Evolutionary conservation across 495 filamentous ascomycete species (phyloP).

Genomic region (Astrothelium subdiscretum): DNA sequence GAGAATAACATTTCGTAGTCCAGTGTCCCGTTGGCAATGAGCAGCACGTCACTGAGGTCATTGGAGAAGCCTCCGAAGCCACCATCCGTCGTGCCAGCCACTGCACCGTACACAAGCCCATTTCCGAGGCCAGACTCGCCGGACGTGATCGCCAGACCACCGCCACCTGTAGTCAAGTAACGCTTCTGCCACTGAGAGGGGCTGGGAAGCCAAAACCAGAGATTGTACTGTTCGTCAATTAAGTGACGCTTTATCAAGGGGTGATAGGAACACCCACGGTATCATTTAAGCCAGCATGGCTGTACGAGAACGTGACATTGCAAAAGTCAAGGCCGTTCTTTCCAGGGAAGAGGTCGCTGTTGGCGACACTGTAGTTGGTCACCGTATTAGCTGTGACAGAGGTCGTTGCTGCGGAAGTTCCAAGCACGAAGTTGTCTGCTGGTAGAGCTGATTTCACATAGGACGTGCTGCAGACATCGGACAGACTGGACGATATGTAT

Average conservation of each 20-base stretch:
- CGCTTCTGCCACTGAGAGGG: constrained; percentile 33
- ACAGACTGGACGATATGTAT: too few species aligned
- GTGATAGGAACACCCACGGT: background rate
- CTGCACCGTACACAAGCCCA: constrained; percentile 36
- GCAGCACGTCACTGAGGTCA: constrained; percentile 24
- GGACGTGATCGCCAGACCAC: constrained; percentile 36
- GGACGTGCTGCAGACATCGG: too few species aligned
- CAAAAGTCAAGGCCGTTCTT: background rate
- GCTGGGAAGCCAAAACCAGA: constrained; percentile 32
- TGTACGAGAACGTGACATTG: background rate
- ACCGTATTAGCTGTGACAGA: too few species aligned
- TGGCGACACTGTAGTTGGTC: too few species aligned
- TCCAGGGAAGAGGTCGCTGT: too few species aligned
- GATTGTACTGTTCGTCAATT: background rate
- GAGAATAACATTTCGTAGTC: constrained; percentile 35
- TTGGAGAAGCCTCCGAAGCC: constrained; percentile 38
- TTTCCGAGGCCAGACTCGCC: constrained; percentile 26
- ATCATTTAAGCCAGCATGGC: background rate
- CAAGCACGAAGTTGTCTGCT: too few species aligned
- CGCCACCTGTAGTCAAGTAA: constrained; percentile 36
- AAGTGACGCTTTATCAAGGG: background rate
- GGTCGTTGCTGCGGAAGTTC: too few species aligned
- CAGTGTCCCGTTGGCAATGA: constrained; percentile 33
- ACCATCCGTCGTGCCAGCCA: constrained; percentile 35
- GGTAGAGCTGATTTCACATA: too few species aligned